phyloP scores from a whole-genome alignment of 2,329 filamentous ascomycete species.

The Aspergillus proliferans region DNA sequence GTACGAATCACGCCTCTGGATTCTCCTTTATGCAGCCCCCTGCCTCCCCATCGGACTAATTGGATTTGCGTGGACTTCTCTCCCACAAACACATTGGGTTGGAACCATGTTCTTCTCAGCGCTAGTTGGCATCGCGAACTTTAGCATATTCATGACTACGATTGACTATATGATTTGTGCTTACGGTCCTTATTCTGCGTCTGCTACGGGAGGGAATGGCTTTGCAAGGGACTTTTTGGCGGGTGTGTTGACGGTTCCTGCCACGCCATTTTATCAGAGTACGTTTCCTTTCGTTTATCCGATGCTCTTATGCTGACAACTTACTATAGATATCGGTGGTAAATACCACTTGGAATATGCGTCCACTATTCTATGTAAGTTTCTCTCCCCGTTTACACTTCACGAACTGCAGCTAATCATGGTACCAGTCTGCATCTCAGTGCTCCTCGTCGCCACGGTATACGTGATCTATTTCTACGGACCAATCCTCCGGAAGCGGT shows the following conservation, averaged over 20 bases:
- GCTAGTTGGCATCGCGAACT: constrained; percentile 7
- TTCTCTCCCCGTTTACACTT: background rate
- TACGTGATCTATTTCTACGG: constrained; percentile 62
- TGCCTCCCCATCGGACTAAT: constrained; percentile 53
- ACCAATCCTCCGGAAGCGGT: constrained; percentile 52
- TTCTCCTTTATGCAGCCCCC: constrained; percentile 51
- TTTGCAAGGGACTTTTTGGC: constrained; percentile 58
- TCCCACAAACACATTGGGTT: constrained; percentile 49
- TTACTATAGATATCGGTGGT: constrained; percentile 44
- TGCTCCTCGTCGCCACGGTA: constrained; percentile 53
- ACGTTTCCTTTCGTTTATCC: constrained; percentile 3
- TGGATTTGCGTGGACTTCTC: constrained; percentile 52
- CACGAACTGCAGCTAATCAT: background rate
- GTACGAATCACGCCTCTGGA: constrained; percentile 54
- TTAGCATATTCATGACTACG: constrained; percentile 6
- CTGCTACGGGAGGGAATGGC: constrained; percentile 58
- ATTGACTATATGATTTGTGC: constrained; percentile 60
- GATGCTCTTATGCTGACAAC: constrained; percentile 1
- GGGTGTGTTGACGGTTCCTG: constrained; percentile 52
- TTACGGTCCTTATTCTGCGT: constrained; percentile 57
- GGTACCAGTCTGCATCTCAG: constrained; percentile 46
- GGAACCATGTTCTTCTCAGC: constrained; percentile 7
- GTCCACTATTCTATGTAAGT: constrained; percentile 52
- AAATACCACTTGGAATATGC: constrained; percentile 52
- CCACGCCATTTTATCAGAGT: constrained; percentile 40